Conservation (phyloP, 495 filamentous ascomycete genomes). For the Aspergillus funiculosus region DNA sequence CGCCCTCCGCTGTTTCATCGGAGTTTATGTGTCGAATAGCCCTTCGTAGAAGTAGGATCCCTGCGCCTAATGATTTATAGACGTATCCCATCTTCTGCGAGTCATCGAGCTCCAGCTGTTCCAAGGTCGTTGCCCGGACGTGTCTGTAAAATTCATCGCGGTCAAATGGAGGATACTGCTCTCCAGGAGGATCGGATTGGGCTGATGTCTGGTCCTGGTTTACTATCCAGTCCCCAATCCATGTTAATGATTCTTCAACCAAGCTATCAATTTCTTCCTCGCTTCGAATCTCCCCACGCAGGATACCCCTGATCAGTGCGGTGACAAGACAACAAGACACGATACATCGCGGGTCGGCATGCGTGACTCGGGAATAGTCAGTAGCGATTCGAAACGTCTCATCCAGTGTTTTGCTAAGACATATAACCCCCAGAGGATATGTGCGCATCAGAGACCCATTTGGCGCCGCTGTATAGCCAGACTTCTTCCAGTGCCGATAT, state of each 20-base stretch:
- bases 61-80: background rate
- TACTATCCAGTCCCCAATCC: background rate
- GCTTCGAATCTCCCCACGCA: background rate
- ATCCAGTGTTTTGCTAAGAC: background rate
- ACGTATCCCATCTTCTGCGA: slow-evolving; percentile 3
- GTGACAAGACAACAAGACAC: background rate
- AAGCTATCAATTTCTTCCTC: background rate
- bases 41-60: background rate
- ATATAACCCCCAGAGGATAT: background rate
- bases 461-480: background rate
- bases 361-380: background rate
- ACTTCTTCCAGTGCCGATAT: background rate
- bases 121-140: background rate
- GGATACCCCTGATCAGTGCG: background rate
- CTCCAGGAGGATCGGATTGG: background rate
- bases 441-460: slow-evolving; percentile 6
- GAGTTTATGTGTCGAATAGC: background rate
- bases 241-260: background rate
- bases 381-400: background rate
- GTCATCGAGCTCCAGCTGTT: background rate
- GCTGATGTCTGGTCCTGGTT: background rate
- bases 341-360: slow-evolving; percentile 3
- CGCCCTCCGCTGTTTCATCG: background rate
- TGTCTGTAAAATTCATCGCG: background rate
- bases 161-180: background rate